Base-by-base conservation (phyloP, 1,284 basidiomycete genomes). In the Apiotrichum siamense region DNA sequence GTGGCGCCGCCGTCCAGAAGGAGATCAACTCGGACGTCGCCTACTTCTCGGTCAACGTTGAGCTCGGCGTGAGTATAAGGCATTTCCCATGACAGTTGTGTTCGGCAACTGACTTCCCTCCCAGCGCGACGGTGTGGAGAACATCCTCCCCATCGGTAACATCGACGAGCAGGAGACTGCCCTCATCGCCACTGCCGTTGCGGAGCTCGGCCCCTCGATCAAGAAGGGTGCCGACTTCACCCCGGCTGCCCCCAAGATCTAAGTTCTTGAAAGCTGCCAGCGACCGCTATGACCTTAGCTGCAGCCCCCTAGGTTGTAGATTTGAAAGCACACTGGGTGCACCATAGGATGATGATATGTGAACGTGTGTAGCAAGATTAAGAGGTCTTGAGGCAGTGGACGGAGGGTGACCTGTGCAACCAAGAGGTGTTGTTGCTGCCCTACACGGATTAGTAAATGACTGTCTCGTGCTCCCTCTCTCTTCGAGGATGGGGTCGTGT, bases 31-130 rank as follows among this genome's bases (percentile, higher is more conserved):
- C 67, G 44, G 75, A 76, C 51, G 63, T 93, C 65, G 82, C 86
- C 70, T 96, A 85, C 80, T 96, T 96, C 81, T 87, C 88, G 21
- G 86, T 86, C 60, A 85, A 84, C 64, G 84, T 96, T 61, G 86
- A 92, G 77, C 86, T 96, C 60, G 88, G 89, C 66, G 87, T 90
- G 80, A 63, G 73, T 73, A 12, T 20, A 25, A 27, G 2, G 4
- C 18, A 17, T 11, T 17, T 9, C 3, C 26, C 26, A 27, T 11
- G 9, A 11, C 5, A 23, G 32, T 7, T 20, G 10, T 21, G 21
- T 23, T 4, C 20, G 4, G 15, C 15, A 20, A 6, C 43, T 51
- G 27, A 49, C 41, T n/a, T 23, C 11, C n/a, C n/a, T n/a, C n/a
- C n/a, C 24, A 75, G 71, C 61, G 72, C 33, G 65, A 63, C 55